These are phyloP conservation scores for Phoenix dactylifera DNA, from an alignment of 176 grass and related monocot genomes.

Conservation along the genomic window DNA sequence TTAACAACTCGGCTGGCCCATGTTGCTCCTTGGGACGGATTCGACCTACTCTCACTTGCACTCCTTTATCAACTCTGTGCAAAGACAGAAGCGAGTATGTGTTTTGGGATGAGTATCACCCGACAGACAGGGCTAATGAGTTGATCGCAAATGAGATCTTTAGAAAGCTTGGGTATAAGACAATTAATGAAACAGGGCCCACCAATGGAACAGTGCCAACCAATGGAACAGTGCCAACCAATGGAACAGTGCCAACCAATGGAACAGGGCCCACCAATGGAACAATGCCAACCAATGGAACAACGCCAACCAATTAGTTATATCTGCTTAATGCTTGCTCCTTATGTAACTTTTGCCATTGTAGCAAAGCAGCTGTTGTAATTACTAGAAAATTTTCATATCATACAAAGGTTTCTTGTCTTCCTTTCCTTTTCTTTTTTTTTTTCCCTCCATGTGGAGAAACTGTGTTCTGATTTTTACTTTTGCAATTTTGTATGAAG, in stretches of 20 bases:
- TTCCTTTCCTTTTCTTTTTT: too few relatives aligned
- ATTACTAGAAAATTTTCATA: too few relatives aligned
- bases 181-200: conserved; percentile 27
- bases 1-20: conserved; percentile 70
- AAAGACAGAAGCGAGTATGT: conserved; percentile 76
- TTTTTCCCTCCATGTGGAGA: too few relatives aligned
- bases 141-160: conserved; percentile 76
- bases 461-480: too few relatives aligned
- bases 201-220: too few relatives aligned
- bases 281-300: conserved; percentile 22
- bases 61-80: conserved; percentile 76
- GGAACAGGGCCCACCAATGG: not conserved
- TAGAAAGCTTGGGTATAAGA: conserved; percentile 55
- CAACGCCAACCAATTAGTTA: not conserved
- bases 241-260: conserved; percentile 12
- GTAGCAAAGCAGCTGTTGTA: too few relatives aligned
- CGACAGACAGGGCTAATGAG: conserved; percentile 82
- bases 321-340: too few relatives aligned
- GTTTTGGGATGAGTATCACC: conserved; percentile 99
- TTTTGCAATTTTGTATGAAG: too few relatives aligned
- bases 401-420: too few relatives aligned
- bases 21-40: conserved; percentile 74
- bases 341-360: too few relatives aligned
- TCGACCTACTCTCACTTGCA: conserved; percentile 75
- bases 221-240: too few relatives aligned